A percentile compares a stretch with the other conserved stretches of the same genome.
phyloP scores from a whole-genome alignment of 129 eudicot species.

The Apium graveolens region DNA sequence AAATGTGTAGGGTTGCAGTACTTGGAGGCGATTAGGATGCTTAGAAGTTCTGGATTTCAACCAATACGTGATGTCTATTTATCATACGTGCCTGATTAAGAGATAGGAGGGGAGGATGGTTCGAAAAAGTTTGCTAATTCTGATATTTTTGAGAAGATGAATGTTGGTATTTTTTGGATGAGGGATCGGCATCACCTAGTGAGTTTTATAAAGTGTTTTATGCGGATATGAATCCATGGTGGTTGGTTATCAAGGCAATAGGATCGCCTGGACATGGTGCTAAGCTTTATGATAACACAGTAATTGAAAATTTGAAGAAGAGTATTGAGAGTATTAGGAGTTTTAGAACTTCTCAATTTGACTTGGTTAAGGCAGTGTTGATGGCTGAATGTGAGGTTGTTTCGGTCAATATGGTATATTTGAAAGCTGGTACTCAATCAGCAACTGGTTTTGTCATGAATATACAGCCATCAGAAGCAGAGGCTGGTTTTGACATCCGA shows the following conservation, averaged over 20 bases:
- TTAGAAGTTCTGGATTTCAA: conserved; percentile 42
- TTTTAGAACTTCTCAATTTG: conserved; percentile 85
- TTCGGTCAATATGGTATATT: conserved; percentile 69
- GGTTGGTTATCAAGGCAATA: conserved; percentile 68
- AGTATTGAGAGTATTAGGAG: conserved; percentile 87
- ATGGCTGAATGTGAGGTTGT: conserved; percentile 80
- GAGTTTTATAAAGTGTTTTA: conserved; percentile 57
- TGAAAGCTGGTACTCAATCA: conserved; percentile 91
- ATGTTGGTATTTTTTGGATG: conserved; percentile 81
- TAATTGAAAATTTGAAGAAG: conserved; percentile 80
- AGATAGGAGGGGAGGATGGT: conserved; percentile 87
- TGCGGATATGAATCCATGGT: conserved; percentile 76
- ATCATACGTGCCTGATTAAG: conserved; percentile 87
- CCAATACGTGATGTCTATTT: conserved; percentile 61
- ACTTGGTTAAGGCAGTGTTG: conserved; percentile 78
- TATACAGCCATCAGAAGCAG: conserved; percentile 95
- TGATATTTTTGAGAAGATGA: conserved; percentile 53
- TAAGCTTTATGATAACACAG: conserved; percentile 78
- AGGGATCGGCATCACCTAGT: conserved; percentile 68
- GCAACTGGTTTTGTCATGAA: conserved; percentile 98
- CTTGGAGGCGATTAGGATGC: conserved; percentile 76
- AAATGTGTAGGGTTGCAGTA: conserved; percentile 92
- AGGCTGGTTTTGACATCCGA: conserved; percentile 89
- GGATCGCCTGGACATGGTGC: conserved; percentile 96
- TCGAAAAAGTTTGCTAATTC: conserved; percentile 55